Evolutionary conservation across 352 stramenopile species (phyloP).

Genomic region (Globisporangium spinosum): DNA sequence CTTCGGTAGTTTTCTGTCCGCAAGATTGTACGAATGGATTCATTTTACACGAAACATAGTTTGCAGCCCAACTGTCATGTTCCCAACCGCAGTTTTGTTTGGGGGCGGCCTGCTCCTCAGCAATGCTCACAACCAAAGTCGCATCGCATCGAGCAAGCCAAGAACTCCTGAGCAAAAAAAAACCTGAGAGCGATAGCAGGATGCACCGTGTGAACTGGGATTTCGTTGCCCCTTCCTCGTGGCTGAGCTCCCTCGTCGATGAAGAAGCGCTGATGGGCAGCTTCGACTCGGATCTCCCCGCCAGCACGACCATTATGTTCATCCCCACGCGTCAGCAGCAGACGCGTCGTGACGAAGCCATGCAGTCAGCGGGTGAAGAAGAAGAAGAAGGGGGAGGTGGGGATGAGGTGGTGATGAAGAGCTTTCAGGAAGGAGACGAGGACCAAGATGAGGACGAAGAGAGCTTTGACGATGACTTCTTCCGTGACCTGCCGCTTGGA

Average conservation of each 20-base stretch:
- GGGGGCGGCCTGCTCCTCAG: background rate
- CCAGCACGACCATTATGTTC: conserved; percentile 24
- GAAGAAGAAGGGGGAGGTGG: conserved; percentile 5
- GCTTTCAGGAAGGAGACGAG: conserved; percentile 9
- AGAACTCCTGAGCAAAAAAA: background rate
- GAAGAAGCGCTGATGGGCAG: conserved; percentile 51
- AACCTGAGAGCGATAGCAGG: background rate
- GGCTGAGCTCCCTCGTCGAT: conserved; percentile 40
- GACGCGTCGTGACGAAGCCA: conserved; percentile 18
- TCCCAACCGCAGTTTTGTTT: background rate
- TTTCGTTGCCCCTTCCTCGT: conserved; percentile 42
- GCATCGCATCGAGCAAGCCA: background rate
- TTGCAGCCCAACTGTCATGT: background rate
- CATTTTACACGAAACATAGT: too few relatives aligned
- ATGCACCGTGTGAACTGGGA: conserved; percentile 34
- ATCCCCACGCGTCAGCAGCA: conserved; percentile 12
- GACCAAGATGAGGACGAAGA: conserved; percentile 12
- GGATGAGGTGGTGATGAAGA: background rate
- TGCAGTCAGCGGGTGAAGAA: conserved; percentile 9
- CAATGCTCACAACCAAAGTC: background rate
- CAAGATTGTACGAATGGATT: too few relatives aligned
- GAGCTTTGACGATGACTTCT: conserved; percentile 40
- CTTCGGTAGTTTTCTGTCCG: too few relatives aligned
- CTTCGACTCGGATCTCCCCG: conserved; percentile 13
- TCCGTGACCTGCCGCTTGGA: conserved; percentile 43